Conservation (phyloP, 208 protist genomes). For the Trichomonas tenax region DNA sequence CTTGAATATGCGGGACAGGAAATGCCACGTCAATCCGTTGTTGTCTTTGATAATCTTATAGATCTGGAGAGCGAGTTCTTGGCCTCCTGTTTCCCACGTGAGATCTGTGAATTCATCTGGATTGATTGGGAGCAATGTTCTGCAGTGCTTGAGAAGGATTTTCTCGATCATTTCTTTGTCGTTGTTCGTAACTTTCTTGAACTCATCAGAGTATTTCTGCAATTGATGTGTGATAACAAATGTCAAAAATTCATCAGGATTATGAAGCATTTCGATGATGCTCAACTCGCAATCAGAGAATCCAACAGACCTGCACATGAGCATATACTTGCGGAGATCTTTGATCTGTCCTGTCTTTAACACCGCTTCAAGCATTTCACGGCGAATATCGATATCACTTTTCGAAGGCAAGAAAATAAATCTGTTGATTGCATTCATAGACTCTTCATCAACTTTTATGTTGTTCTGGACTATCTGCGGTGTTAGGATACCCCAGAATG, state of each 20-base stretch:
- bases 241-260: background rate
- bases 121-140: background rate
- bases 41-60: background rate
- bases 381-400: background rate
- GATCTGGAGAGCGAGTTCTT: background rate
- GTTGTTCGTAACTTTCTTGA: background rate
- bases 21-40: background rate
- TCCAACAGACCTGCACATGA: background rate
- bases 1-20: background rate
- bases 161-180: background rate
- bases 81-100: background rate
- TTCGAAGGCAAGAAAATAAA: background rate
- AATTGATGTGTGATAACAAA: background rate
- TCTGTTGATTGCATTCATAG: background rate
- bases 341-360: background rate
- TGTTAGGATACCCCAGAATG: background rate
- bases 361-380: background rate
- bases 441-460: background rate
- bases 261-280: background rate
- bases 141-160: background rate
- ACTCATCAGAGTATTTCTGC: background rate
- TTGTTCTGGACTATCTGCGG: background rate
- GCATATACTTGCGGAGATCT: background rate
- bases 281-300: background rate
- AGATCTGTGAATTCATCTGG: background rate